These are phyloP conservation scores for Lodderomyces oxycetoniae DNA, from an alignment of 1,139 yeast species.

Conservation along the genomic window DNA sequence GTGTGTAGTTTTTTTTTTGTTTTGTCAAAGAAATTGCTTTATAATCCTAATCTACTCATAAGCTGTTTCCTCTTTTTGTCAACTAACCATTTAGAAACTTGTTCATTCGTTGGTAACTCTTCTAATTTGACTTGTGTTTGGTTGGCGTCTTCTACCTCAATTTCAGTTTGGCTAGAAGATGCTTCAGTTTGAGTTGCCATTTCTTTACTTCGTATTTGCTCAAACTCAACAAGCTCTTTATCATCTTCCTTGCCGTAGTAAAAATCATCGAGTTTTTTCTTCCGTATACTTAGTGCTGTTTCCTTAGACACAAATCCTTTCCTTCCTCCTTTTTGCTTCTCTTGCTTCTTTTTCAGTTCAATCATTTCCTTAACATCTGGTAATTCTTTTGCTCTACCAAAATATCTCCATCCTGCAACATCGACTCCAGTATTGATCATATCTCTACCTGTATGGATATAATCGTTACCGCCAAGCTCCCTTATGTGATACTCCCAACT, in stretches of 20 bases:
- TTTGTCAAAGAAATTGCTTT: too few species aligned
- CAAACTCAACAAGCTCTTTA: constrained; percentile 16
- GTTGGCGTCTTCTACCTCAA: background rate
- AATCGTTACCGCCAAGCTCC: constrained; percentile 68
- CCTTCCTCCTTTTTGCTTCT: constrained; percentile 7
- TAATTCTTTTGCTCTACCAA: constrained; percentile 78
- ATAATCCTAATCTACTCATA: constrained; percentile 25
- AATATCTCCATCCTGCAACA: constrained; percentile 61
- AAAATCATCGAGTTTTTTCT: constrained; percentile 17
- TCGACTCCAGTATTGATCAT: constrained; percentile 24
- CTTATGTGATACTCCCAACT: constrained; percentile 78
- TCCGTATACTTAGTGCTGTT: constrained; percentile 14
- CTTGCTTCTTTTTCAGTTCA: constrained; percentile 19
- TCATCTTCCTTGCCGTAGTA: constrained; percentile 45
- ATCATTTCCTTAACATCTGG: constrained; percentile 65
- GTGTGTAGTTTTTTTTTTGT: too few species aligned
- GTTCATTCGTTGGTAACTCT: constrained; percentile 33
- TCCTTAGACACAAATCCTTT: constrained; percentile 4
- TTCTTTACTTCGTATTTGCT: constrained; percentile 17
- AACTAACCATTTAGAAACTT: constrained; percentile 46
- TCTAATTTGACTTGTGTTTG: background rate
- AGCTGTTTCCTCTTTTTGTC: constrained; percentile 43
- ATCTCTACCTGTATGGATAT: constrained; percentile 27
- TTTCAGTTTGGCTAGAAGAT: background rate
- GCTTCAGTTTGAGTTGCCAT: constrained; percentile 1